A percentile compares a stretch with the other conserved stretches of the same genome.
These are phyloP conservation scores for Trypanosoma cruzi DNA, from an alignment of 208 protist genomes.

Conservation along the genomic window DNA sequence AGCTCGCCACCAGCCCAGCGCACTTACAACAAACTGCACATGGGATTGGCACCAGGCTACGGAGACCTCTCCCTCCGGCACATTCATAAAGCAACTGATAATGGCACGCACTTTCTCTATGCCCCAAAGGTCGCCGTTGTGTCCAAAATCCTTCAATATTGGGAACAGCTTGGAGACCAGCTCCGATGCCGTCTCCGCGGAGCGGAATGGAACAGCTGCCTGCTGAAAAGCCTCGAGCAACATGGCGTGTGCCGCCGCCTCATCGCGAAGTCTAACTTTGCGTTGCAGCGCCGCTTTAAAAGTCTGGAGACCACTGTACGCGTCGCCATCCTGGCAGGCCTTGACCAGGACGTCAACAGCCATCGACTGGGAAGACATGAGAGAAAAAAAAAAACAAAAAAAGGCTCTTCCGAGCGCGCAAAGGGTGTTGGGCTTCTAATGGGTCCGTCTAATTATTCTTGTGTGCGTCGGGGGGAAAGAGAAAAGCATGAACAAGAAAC, in stretches of 20 bases:
- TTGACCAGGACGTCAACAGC: slow-evolving; percentile 27
- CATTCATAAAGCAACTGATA: not conserved
- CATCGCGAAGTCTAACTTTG: slow-evolving; percentile 2
- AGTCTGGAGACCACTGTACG: slow-evolving; percentile 38
- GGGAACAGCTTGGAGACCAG: slow-evolving; percentile 10
- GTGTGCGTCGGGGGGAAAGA: not conserved
- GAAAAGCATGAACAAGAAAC: not conserved
- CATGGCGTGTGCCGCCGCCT: slow-evolving; percentile 8
- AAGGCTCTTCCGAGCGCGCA: slow-evolving; percentile 10
- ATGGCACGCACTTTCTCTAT: not conserved
- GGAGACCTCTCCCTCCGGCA: not conserved
- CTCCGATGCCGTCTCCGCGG: slow-evolving; percentile 11
- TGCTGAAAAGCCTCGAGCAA: slow-evolving; percentile 14
- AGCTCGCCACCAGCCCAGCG: slow-evolving; percentile 2
- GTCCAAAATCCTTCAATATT: slow-evolving; percentile 13
- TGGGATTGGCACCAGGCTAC: slow-evolving; percentile 1
- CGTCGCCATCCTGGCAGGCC: slow-evolving; percentile 31
- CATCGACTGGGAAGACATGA: slow-evolving; percentile 4
- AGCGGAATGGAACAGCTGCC: slow-evolving; percentile 6
- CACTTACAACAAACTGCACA: slow-evolving; percentile 7
- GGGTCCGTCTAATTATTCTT: not conserved
- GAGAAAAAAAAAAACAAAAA: slow-evolving; percentile 31
- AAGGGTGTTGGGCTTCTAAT: not conserved
- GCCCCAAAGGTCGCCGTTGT: not conserved
- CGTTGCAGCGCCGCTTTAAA: slow-evolving; percentile 36